Base-by-base conservation (phyloP, 2,329 filamentous ascomycete genomes). In the Aspergillus sp. region DNA sequence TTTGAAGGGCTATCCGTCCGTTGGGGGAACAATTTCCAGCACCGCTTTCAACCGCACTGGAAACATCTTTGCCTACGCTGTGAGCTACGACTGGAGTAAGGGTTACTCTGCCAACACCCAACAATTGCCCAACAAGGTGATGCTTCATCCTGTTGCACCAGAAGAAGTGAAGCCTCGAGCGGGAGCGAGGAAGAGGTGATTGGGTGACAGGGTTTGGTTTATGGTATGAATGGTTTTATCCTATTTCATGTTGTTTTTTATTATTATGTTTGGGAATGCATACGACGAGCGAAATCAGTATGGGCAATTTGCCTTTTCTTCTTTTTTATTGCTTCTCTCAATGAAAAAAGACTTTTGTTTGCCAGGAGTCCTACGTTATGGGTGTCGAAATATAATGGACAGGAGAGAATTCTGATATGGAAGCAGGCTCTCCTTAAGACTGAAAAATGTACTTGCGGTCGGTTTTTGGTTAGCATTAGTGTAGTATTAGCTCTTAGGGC, bases 1-100 rank as follows among this genome's bases (percentile, higher is more conserved):
- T 33, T 79, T 93, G 52, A 93, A 93, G 77, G 93, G 93, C 12
- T 98, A 90, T 63, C 88, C 88, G 42, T 78, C 81, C 20, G 86
- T 90, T 5, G 86, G 87, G 15, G 90, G 90, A 49, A 88, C 86
- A 61, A 98, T 98, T 72, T 86, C 86, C 6, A 80, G 88, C 20
- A 95, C 90, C 2, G 87, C 83, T n/a, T 98, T 98, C 77, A 95
- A 90, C 74, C 82, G 83, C 60, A 85, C 78, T 49, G 93, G 93
- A 45, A 84, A 71, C 63, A 89, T 91, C 61, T 93, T 93, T 64
- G 88, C 88, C 13, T 93, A 93, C 60, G 89, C 90, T 22, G 82
- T 96, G 43, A 90, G 89, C 66, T 98, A 98, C 68, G 93, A 98
- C 73, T 98, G 93, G 93, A 90, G 86, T 73, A 97, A 98, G 76